Evolutionary conservation across 352 stramenopile genomes (phyloP).

Genomic region (Globisporangium perplexum): DNA sequence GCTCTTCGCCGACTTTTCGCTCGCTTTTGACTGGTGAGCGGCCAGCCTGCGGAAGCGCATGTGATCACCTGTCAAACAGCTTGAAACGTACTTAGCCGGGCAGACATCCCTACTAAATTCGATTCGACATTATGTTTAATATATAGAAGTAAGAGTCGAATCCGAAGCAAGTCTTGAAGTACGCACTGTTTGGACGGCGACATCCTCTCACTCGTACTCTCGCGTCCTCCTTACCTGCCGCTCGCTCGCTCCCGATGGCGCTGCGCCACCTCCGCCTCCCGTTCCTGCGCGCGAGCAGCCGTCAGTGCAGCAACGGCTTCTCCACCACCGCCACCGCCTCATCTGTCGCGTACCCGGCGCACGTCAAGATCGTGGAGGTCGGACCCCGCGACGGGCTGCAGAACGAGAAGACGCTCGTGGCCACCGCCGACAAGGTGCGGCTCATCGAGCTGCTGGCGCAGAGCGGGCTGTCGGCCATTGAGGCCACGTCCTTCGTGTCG

Average conservation of each 20-base stretch:
- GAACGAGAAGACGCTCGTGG: slow-evolving; percentile 90
- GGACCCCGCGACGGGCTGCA: slow-evolving; percentile 95
- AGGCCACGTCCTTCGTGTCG: slow-evolving; percentile 95
- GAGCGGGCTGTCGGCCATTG: slow-evolving; percentile 87
- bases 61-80: not conserved
- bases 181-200: not conserved
- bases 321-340: not conserved
- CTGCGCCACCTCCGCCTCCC: slow-evolving; percentile 1
- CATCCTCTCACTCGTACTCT: not conserved
- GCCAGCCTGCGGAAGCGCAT: not conserved
- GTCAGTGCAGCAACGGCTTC: not conserved
- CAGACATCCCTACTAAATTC: not conserved
- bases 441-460: slow-evolving; percentile 89
- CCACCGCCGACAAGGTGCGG: slow-evolving; percentile 88
- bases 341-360: slow-evolving; percentile 41
- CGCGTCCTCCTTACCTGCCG: not conserved
- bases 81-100: too few species aligned
- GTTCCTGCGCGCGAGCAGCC: not conserved
- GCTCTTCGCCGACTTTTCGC: too few species aligned
- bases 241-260: not conserved
- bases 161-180: not conserved
- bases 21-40: slow-evolving; percentile 6
- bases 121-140: not conserved
- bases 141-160: not conserved
- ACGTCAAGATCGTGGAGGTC: slow-evolving; percentile 93